Evolutionary conservation across 306 rosid species (phyloP), one percentile per base, ranked within the genome.

Genomic region (Casuarina cunninghamiana): DNA sequence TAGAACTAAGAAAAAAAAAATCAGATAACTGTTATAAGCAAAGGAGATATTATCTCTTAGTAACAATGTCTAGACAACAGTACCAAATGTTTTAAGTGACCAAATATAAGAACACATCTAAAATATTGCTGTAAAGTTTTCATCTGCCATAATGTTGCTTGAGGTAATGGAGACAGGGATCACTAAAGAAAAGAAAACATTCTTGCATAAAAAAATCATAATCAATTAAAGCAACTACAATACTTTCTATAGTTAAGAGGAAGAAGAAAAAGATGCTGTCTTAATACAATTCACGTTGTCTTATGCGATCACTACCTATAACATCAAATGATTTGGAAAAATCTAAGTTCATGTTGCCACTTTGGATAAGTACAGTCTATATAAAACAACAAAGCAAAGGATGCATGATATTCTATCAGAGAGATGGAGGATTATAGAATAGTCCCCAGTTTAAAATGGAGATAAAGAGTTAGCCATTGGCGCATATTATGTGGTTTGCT

Each of bases 121-220:
- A 88, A 92, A 97, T 89, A 89, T 94, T 42, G 96, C 97, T 35
- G 89, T 89, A 72, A 92, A 94, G 66, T 83, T 84, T 66, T 94
- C 95, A 51, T 94, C 98, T 72, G 92, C 78, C 97, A 92, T 94
- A 49, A 94, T 83, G 75, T 84, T 92, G 89, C 91, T 82, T 16
- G 98, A 87, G 89, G 81, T 84, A 74, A 92, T 87, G 78, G 97
- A 89, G 78, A 94, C 91, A 51, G 19, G 90, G 97, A 48, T 94
- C 95, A 75, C 79, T 88, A 87, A 94, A 94, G 71, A 88, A 89
- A 87, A 90, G 86, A 84, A 94, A 88, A 81, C 92, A 94, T 69
- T 94, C 97, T 97, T 94, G 93, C 89, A 80, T 49, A 35, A 8
- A 17, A 79, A 62, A 80, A 75, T 68, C 53, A 79, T 46, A 62